Evolutionary conservation across 1,284 basidiomycete genomes (phyloP), one percentile per base, ranked within the genome.

Genomic region (Phaffia rhodozyma): DNA sequence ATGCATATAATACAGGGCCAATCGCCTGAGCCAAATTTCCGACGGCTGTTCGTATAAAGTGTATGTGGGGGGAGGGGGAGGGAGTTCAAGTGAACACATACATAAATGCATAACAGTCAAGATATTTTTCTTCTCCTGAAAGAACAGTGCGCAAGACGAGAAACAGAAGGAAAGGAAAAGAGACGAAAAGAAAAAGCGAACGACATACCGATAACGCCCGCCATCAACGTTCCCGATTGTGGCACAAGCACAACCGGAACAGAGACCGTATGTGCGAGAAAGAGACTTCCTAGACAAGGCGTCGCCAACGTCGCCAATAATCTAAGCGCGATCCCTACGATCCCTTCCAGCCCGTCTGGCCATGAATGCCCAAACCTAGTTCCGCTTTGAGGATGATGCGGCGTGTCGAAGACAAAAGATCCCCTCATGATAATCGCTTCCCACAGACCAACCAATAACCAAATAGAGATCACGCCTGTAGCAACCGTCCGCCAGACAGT

Each of bases 211-310:
- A 65, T 55, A 30, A 65, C 59, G 25, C 48, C 52, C n/a, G 63
- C 63, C 0, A 59, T 65, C 3, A 65, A 54, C 21, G 58, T 57
- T 4, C 52, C 63, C 16, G 27, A 23, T 34, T 65, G 53, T 1
- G 63, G 59, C 2, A 55, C 52, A 18, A 57, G 54, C 13, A 38
- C 16, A 9, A 48, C 20, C 13, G 63, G 55, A 21, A 65, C 25
- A 25, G 54, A 52, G 38, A 63, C 62, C 13, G 57, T 54, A 13
- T 30, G 57, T 11, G 58, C 49, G 2, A 65, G 58, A 51, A 57
- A 65, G 32, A 65, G 63, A n/a, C 58, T 57, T 6, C 63, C 63
- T 7, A 65, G 58, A 4, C 58, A 57, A 4, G 63, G 63, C 21
- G 63, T 60, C 2, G 59, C 59, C 63, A 65, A 57, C 27, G 63